Percentiles rank a stretch among this genome's conserved stretches.
Conservation (phyloP, 345 rosid genomes). For the Chamaenerion angustifolium region DNA sequence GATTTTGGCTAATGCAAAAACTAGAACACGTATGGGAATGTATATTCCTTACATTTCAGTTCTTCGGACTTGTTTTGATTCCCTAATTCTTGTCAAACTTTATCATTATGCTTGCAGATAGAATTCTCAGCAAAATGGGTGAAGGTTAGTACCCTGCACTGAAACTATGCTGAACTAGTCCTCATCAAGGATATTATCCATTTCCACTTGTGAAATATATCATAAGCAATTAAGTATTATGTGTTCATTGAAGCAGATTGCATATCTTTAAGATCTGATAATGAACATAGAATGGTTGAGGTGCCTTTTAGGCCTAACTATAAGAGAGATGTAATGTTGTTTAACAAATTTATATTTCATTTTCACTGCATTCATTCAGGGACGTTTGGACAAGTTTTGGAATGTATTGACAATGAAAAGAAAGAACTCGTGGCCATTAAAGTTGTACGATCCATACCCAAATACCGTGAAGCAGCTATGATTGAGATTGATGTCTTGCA, state of each 20-base stretch:
- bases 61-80: not conserved
- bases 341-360: not conserved
- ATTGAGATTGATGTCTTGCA: constrained; percentile 52
- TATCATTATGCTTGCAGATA: constrained; percentile 29
- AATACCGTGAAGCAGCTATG: constrained; percentile 60
- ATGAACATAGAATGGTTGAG: too few relatives aligned
- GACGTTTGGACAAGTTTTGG: constrained; percentile 65
- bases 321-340: too few relatives aligned
- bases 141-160: constrained; percentile 33
- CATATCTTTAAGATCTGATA: too few relatives aligned
- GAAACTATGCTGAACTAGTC: too few relatives aligned
- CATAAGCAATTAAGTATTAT: too few relatives aligned
- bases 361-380: constrained; percentile 16
- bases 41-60: not conserved
- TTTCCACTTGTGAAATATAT: too few relatives aligned
- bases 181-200: too few relatives aligned
- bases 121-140: constrained; percentile 49
- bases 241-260: too few relatives aligned
- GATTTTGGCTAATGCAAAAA: not conserved
- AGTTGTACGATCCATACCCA: constrained; percentile 48
- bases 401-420: constrained; percentile 57
- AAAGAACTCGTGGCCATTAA: constrained; percentile 52
- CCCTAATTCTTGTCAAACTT: not conserved
- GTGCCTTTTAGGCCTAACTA: too few relatives aligned
- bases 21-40: not conserved